A percentile compares a stretch with the other conserved stretches of the same genome.
These are phyloP conservation scores for Barbarea vulgaris DNA, from an alignment of 345 rosid species.

Conservation along the genomic window DNA sequence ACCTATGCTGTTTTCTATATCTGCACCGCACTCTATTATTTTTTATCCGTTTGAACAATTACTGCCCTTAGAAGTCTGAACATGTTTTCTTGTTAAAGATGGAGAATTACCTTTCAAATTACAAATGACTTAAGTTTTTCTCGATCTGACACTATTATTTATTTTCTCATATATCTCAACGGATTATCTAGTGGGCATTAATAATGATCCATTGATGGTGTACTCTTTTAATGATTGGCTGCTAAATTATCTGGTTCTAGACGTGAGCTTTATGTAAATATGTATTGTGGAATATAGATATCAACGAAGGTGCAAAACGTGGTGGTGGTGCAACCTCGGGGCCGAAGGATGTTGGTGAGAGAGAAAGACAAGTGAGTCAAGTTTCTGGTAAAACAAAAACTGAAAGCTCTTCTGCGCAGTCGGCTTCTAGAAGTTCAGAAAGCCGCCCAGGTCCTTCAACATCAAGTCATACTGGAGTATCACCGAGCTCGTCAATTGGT, in stretches of 20 bases:
- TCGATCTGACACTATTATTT: conserved; percentile 14
- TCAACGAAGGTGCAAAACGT: conserved; percentile 46
- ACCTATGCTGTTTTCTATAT: conserved; percentile 20
- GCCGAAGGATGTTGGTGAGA: conserved; percentile 49
- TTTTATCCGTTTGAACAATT: conserved; percentile 10
- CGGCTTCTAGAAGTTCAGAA: conserved; percentile 68
- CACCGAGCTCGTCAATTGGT: conserved; percentile 85
- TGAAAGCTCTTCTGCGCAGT: conserved; percentile 51
- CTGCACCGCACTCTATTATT: neutral
- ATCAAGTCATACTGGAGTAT: conserved; percentile 57
- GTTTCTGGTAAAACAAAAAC: conserved; percentile 47
- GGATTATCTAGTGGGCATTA: conserved; percentile 1
- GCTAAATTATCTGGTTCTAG: conserved; percentile 8
- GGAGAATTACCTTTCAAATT: neutral
- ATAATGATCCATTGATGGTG: conserved; percentile 9
- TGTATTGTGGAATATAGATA: conserved; percentile 33
- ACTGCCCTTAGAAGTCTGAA: conserved; percentile 1
- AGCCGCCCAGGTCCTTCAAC: conserved; percentile 43
- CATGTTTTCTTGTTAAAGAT: conserved; percentile 12
- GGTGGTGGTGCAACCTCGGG: conserved; percentile 42
- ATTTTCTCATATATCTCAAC: conserved; percentile 9
- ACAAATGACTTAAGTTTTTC: conserved; percentile 9
- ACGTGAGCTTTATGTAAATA: neutral
- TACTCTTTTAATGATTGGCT: neutral
- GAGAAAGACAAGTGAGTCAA: conserved; percentile 50